Base-by-base conservation (phyloP, 805 yeast genomes). In the Wickerhamiella sergipiensis region DNA sequence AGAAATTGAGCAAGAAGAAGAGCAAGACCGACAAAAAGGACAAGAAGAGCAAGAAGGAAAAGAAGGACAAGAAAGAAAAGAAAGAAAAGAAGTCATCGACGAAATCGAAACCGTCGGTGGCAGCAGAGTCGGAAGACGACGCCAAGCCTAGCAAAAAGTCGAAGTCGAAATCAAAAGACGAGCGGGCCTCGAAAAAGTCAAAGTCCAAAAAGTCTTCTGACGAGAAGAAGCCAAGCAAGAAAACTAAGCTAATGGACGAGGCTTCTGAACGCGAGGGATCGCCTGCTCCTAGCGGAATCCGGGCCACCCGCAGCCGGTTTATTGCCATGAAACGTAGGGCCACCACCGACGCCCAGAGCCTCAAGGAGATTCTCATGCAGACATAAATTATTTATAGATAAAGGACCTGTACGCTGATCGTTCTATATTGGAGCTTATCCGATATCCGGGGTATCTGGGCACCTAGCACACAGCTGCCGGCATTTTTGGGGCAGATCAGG, bases 311-410 rank as follows among this genome's bases (percentile, higher is more conserved):
- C 64, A 81, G 94, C 21, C 82, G 78, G 65, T 89, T 87, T 82
- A 89, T 90, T 50, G 82, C 76, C 57, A 95, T 88, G 65, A 90
- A 90, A 64, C 76, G 92, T 60, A 92, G 95, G 10, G 90, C 97
- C 1, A 87, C 89, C 0, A 78, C 83, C 80, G 97, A 90, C 64
- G 76, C 83, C 2, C 81, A 86, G 64, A 88, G 95, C 13, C 73
- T 90, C 55, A 87, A 85, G 59, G 97, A 90, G 67, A 90, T 90
- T 52, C 85, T 90, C 63, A 90, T 90, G 97, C 78, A 88, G 12
- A 52, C 33, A 39, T 38, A 40, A n/a, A 31, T 45, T 40, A 40
- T 40, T 40, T 40, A 40, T 40, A 40, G 22, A 29, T 9, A 3
- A 29, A 29, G 15, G 33, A 29, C 33, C 15, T 8, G 33, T 29